Conservation (phyloP, 148 eudicot species). For the Salicornia ramosissima region DNA sequence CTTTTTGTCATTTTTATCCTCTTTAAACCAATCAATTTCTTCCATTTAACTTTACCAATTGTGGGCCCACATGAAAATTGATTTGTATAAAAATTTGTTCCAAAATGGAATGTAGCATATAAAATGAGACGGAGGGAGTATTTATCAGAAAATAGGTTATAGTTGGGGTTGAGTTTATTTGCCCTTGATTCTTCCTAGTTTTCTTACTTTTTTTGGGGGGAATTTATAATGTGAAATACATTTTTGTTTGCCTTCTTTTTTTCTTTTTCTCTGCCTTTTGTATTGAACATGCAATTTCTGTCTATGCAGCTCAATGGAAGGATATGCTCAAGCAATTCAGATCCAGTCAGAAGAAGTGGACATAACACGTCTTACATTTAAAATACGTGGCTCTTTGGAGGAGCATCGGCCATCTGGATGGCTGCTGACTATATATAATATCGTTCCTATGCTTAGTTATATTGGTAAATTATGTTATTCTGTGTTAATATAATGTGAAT, state of each 20-base stretch:
- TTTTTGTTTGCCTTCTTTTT: background rate
- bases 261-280: background rate
- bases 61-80: too few species aligned
- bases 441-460: background rate
- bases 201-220: too few species aligned
- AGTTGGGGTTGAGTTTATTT: too few species aligned
- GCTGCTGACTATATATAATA: background rate
- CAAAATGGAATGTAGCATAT: too few species aligned
- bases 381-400: background rate
- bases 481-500: background rate
- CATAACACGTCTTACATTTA: conserved; percentile 25
- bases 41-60: too few species aligned
- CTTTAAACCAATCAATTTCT: too few species aligned
- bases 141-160: too few species aligned
- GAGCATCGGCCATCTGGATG: background rate
- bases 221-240: too few species aligned
- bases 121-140: too few species aligned
- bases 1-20: too few species aligned
- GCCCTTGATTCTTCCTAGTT: background rate
- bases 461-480: background rate
- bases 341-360: conserved; percentile 61
- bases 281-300: background rate
- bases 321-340: conserved; percentile 71
- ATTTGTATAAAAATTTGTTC: too few species aligned
- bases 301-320: conserved; percentile 75